Evolutionary conservation across 2,329 filamentous ascomycete species (phyloP), one percentile per base, ranked within the genome.

Genomic region (Hymenoscyphus occultus): DNA sequence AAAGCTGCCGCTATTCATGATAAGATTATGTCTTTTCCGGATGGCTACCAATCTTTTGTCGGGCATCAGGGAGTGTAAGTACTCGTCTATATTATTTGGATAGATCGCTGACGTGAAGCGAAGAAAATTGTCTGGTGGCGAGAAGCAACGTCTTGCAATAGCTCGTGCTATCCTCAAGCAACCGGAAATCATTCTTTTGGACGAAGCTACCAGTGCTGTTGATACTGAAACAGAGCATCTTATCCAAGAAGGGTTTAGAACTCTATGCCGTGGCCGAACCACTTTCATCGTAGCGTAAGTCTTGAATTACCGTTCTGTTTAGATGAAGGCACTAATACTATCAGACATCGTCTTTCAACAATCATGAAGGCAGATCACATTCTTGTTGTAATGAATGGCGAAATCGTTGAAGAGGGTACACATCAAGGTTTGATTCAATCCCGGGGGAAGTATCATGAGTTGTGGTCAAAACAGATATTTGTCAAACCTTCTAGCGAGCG

Each of bases 181-280:
- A 71, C 94, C 94, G 0, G 95, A 93, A 79, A 88, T 99, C 71
- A 84, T 99, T 2, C 84, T 99, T 0, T 87, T 99, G 5, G 95
- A 99, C 71, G 95, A 99, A 78, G 95, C 95, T 14, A 99, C 95
- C 0, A 95, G 91, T 54, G 93, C 93, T 2, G 84, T 99, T 1
- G 95, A 99, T 75, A 97, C 94, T 35, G 94, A 95, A 75, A 96
- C 92, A 0, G 95, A 99, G 78, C 92, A 92, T 56, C 88, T 96
- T 14, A 95, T 99, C 1, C 95, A 98, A 76, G 91, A 70, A 74
- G 77, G 76, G 2, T 71, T 80, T 39, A 74, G 75, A 39, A 85
- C 83, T 51, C 72, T 86, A 31, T 81, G 78, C 61, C 75, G 76
- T 35, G 78, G 77, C 3, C 78, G 83, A 22, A 86, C 84, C 1